A percentile compares a stretch with the other conserved stretches of the same genome.
Evolutionary conservation across 2,329 filamentous ascomycete species (phyloP).

Genomic region (Allantophomopsis lycopodina): DNA sequence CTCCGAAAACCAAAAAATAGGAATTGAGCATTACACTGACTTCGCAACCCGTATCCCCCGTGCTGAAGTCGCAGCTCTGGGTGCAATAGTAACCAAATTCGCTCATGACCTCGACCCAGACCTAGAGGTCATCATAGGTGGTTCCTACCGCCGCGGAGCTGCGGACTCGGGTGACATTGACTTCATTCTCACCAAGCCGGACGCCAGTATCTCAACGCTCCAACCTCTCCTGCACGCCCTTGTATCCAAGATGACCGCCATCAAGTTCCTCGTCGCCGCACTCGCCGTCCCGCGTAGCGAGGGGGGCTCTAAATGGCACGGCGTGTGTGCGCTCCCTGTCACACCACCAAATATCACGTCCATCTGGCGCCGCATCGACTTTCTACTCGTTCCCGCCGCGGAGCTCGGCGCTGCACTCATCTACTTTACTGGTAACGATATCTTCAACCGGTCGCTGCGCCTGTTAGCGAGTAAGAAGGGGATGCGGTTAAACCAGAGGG

Average conservation of each 20-base stretch:
- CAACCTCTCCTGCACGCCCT: slow-evolving; percentile 47
- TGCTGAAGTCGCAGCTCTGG: slow-evolving; percentile 58
- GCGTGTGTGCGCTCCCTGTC: slow-evolving; percentile 58
- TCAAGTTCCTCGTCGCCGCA: slow-evolving; percentile 54
- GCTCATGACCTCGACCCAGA: slow-evolving; percentile 44
- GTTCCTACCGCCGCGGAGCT: slow-evolving; percentile 75
- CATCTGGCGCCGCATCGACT: slow-evolving; percentile 71
- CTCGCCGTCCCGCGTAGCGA: slow-evolving; percentile 40
- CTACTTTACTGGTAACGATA: slow-evolving; percentile 94
- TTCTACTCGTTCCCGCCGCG: slow-evolving; percentile 66
- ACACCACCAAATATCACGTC: slow-evolving; percentile 15
- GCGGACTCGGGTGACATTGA: slow-evolving; percentile 70
- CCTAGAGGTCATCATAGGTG: slow-evolving; percentile 62
- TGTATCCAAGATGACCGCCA: slow-evolving; percentile 42
- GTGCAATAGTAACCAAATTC: slow-evolving; percentile 43
- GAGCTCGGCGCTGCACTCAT: slow-evolving; percentile 76
- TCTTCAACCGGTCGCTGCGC: slow-evolving; percentile 82
- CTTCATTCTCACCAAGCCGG: slow-evolving; percentile 61
- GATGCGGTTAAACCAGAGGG: slow-evolving; percentile 76
- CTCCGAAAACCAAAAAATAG: slow-evolving; percentile 56
- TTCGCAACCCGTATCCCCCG: slow-evolving; percentile 69
- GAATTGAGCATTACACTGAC: slow-evolving; percentile 68
- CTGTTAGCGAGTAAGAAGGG: slow-evolving; percentile 67
- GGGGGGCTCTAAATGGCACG: slow-evolving; percentile 72
- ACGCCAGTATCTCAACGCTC: slow-evolving; percentile 38